Evolutionary conservation across 129 eudicot species (phyloP), one percentile per base, ranked within the genome.

Genomic region (Pulicaria dysenterica): DNA sequence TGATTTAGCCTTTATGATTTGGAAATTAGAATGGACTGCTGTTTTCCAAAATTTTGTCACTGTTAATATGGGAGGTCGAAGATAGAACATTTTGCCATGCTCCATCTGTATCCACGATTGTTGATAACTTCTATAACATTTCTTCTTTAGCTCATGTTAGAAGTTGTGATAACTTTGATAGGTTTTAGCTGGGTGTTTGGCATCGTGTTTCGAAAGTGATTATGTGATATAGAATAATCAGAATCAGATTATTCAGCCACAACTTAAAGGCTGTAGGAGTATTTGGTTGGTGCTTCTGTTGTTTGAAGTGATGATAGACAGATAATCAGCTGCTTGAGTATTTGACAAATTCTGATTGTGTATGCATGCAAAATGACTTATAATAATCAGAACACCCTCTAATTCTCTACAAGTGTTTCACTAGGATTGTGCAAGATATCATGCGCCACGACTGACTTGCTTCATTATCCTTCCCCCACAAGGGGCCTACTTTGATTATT

Each of bases 401-500:
- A 39, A 14, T 40, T 61, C 15, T 40, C 67, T 61, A 61, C 36
- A 6, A 39, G 67, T 7, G 45, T 31, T 24, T 40, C 49, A 61
- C 31, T 60, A 60, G 46, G 57, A 66, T 41, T 36, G 37, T 70
- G 61, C 24, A 43, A 40, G 64, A 56, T 16, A 45, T n/a, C 43
- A 45, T 39, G 67, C 15, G 47, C 13, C 38, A 31, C 4, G 64
- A 7, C 36, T 38, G 13, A 54, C 72, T 64, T 58, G 68, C 49
- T 49, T 48, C 55, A 70, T 69, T 69, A 60, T 69, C 81, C 41
- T 59, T 39, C 51, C 63, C 58, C 42, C 58, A 77, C 65, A 70
- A 70, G 65, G 79, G 62, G 24, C 82, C 77, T 78, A 63, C 82
- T 53, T 54, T 16, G 67, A 78, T 73, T 62, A 50, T 40, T 53